phyloP scores from a whole-genome alignment of 2,329 filamentous ascomycete genomes.

The Botryotinia globosa region DNA sequence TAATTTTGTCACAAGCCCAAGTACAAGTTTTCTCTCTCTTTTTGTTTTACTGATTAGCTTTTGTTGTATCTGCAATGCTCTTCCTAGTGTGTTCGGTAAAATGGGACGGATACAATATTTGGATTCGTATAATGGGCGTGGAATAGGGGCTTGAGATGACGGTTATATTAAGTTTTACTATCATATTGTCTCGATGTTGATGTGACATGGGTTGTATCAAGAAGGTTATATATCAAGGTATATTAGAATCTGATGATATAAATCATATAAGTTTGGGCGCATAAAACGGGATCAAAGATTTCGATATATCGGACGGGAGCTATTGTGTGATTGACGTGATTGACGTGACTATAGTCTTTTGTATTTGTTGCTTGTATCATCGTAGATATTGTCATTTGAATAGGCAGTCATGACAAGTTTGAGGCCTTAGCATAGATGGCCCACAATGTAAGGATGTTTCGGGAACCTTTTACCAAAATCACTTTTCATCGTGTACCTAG shows the following conservation, averaged over 20 bases:
- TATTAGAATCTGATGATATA: background rate
- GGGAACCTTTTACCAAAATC: background rate
- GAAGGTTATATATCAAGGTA: background rate
- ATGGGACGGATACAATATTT: background rate
- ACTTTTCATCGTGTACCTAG: background rate
- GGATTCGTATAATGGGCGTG: background rate
- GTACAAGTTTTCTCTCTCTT: background rate
- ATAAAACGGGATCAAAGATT: background rate
- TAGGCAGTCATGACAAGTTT: too few species aligned
- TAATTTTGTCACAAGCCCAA: background rate
- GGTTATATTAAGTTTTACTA: background rate
- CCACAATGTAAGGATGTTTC: background rate
- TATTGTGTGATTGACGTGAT: background rate
- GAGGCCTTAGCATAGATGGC: too few species aligned
- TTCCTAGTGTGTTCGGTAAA: background rate
- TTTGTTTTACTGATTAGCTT: background rate
- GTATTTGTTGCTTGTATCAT: background rate
- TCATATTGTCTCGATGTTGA: background rate
- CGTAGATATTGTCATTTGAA: background rate
- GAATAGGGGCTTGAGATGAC: background rate
- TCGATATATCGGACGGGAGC: background rate
- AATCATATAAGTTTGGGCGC: background rate
- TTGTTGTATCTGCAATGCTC: fast-evolving
- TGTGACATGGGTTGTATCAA: background rate
- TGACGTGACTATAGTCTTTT: background rate